These are phyloP conservation scores for Taiozyma sp. DNA, from an alignment of 1,139 yeast species.

Conservation along the genomic window DNA sequence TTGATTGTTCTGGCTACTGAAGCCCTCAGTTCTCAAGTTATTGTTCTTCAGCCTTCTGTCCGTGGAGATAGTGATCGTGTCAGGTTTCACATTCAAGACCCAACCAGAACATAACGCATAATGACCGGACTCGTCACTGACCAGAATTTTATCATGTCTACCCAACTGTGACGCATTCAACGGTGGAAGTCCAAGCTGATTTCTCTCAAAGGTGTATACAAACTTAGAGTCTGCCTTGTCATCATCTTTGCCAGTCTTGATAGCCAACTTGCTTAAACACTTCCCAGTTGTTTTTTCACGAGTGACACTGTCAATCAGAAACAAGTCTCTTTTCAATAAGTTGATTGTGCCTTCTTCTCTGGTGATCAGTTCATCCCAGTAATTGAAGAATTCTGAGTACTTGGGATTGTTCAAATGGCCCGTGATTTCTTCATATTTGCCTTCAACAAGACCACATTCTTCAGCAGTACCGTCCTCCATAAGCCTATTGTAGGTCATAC, in stretches of 20 bases:
- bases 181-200: conserved; percentile 11
- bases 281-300: conserved; percentile 61
- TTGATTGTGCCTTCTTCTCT: conserved; percentile 65
- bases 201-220: conserved; percentile 45
- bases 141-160: conserved; percentile 52
- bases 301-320: conserved; percentile 46
- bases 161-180: conserved; percentile 41
- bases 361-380: conserved; percentile 73
- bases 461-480: conserved; percentile 50
- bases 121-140: conserved; percentile 81
- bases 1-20: conserved; percentile 43
- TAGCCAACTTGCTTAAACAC: conserved; percentile 43
- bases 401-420: conserved; percentile 39
- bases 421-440: conserved; percentile 44
- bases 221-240: conserved; percentile 28
- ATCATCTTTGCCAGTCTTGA: conserved; percentile 27
- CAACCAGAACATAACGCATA: conserved; percentile 67
- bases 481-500: conserved; percentile 66
- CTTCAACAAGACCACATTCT: conserved; percentile 41
- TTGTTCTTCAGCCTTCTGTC: conserved; percentile 28
- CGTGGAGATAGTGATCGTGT: conserved; percentile 17
- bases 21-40: conserved; percentile 38
- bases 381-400: conserved; percentile 54
- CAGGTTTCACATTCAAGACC: conserved; percentile 40
- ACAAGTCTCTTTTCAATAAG: conserved; percentile 56